phyloP scores from a whole-genome alignment of 495 filamentous ascomycete species.

The Neurospora discreta region DNA sequence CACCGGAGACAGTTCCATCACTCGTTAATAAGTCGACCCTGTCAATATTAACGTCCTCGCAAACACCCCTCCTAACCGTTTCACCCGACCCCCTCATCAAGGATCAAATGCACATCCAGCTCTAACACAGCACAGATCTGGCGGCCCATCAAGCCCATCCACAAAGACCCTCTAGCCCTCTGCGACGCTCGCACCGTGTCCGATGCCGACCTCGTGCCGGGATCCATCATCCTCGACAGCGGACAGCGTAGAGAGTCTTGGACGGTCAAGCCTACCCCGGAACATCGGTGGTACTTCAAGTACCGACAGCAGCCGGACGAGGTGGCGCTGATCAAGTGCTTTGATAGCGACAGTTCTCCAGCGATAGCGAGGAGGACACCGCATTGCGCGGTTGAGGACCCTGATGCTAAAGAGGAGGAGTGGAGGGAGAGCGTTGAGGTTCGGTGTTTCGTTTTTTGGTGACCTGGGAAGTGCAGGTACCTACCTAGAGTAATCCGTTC shows the following conservation, averaged over 20 bases:
- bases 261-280: conserved; percentile 44
- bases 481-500: background rate
- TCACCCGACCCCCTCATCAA: background rate
- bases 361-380: conserved; percentile 50
- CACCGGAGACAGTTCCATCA: background rate
- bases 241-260: conserved; percentile 52
- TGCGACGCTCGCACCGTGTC: conserved; percentile 49
- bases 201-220: conserved; percentile 54
- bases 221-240: conserved; percentile 64
- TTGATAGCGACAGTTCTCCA: conserved; percentile 51
- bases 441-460: conserved; percentile 20
- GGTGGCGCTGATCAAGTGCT: conserved; percentile 61
- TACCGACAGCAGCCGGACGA: conserved; percentile 51
- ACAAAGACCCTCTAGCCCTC: conserved; percentile 51
- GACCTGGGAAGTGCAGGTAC: background rate
- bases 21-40: background rate
- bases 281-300: conserved; percentile 70
- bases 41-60: background rate
- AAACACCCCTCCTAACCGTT: background rate
- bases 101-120: background rate
- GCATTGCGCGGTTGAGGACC: conserved; percentile 53
- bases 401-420: conserved; percentile 33
- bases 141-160: conserved; percentile 57
- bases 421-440: conserved; percentile 56
- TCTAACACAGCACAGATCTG: conserved; percentile 31